These are phyloP conservation scores for Neoscytalidium dimidiatum DNA, from an alignment of 2,329 filamentous ascomycete genomes.

Conservation along the genomic window DNA sequence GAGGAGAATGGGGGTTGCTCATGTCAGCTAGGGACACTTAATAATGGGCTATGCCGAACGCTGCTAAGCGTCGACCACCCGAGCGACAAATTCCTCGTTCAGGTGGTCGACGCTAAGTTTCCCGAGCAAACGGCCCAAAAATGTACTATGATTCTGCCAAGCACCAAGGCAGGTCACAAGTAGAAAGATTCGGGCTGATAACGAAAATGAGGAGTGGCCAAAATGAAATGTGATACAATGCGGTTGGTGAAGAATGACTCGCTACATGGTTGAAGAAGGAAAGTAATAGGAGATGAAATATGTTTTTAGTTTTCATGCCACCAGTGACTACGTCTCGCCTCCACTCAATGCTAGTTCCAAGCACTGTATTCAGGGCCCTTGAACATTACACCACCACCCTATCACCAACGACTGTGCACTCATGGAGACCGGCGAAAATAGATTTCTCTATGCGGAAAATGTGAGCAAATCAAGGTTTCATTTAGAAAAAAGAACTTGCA, in stretches of 20 bases:
- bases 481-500: neutral
- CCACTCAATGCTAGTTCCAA: neutral
- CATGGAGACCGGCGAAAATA: neutral
- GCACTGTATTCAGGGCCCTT: neutral
- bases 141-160: neutral
- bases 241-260: neutral
- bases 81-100: neutral
- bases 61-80: neutral
- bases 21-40: neutral
- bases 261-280: neutral
- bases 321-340: neutral
- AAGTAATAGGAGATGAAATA: neutral
- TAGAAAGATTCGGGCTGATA: neutral
- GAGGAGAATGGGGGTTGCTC: neutral
- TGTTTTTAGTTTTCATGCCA: neutral
- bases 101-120: neutral
- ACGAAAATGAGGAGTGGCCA: neutral
- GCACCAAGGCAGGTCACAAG: neutral
- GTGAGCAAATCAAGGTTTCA: neutral
- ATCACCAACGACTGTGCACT: neutral
- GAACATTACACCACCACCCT: neutral
- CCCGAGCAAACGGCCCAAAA: neutral
- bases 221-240: neutral
- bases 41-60: neutral
- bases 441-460: neutral